Evolutionary conservation across 352 stramenopile species (phyloP), one percentile per base, ranked within the genome.

Genomic region (Globisporangium camurandrum): DNA sequence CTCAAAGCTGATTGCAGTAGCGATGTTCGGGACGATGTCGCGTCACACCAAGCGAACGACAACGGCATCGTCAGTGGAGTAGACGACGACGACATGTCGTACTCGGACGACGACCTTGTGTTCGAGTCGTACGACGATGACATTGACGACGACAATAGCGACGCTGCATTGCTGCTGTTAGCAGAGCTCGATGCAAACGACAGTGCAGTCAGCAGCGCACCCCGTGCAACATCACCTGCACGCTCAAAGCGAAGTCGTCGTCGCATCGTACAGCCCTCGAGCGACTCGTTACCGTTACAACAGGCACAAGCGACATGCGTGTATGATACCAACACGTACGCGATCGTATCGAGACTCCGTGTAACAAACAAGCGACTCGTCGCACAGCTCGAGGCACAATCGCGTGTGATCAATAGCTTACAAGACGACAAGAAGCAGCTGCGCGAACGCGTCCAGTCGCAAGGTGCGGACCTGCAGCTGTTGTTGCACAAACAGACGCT

Each of bases 241-340:
- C 4, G 9, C 5, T 10, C 31, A 38, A n/a, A n/a, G n/a, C n/a
- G n/a, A n/a, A n/a, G n/a, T n/a, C n/a, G n/a, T n/a, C n/a, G n/a
- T n/a, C n/a, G n/a, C n/a, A n/a, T n/a, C n/a, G n/a, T n/a, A n/a
- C n/a, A n/a, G n/a, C n/a, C n/a, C n/a, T n/a, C n/a, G n/a, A n/a
- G n/a, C n/a, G n/a, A n/a, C n/a, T n/a, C n/a, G n/a, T n/a, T n/a
- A n/a, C n/a, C n/a, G n/a, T n/a, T n/a, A n/a, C n/a, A n/a, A n/a
- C n/a, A n/a, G n/a, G n/a, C n/a, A n/a, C 27, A 9, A 42, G 3
- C 28, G 2, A 10, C 46, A 2, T 49, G 46, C 20, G 33, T 57
- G 12, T 87, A 85, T 38, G 75, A 85, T 19, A 69, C 78, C 1
- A 61, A 66, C 19, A 87, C 75, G 23, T 84, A 84, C 51, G 61